phyloP scores from a whole-genome alignment of 306 rosid species.

The Adenanthera pavonina region DNA sequence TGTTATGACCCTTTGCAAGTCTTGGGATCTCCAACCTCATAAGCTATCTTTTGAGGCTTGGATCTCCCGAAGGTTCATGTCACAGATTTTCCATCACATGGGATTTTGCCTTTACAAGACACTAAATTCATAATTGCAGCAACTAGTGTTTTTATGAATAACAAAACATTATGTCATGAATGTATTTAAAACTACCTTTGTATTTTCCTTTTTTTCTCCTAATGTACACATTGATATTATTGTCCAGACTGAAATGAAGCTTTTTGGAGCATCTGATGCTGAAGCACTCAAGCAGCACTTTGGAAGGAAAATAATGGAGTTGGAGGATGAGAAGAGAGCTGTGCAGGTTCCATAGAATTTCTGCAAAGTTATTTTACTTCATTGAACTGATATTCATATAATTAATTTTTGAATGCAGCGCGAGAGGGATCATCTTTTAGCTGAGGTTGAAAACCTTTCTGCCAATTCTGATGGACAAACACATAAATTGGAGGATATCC shows the following conservation, averaged over 20 bases:
- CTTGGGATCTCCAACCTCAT: not conserved
- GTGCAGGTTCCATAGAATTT: conserved; percentile 74
- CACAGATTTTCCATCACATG: conserved; percentile 22
- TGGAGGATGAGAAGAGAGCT: conserved; percentile 91
- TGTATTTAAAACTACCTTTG: not conserved
- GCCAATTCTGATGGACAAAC: conserved; percentile 95
- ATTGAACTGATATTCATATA: conserved; percentile 41
- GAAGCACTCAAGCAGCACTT: conserved; percentile 92
- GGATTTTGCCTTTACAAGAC: conserved; percentile 28
- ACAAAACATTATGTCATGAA: not conserved
- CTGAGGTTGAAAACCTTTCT: conserved; percentile 98
- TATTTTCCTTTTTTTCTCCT: not conserved
- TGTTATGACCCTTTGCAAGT: not conserved
- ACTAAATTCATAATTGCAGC: conserved; percentile 30
- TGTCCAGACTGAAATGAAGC: conserved; percentile 91
- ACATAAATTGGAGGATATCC: conserved; percentile 87
- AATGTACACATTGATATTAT: conserved; percentile 29
- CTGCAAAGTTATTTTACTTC: conserved; percentile 35
- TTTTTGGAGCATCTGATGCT: conserved; percentile 78
- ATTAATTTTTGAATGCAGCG: conserved; percentile 59
- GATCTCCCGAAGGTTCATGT: not conserved
- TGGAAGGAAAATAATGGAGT: conserved; percentile 91
- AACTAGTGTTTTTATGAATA: not conserved
- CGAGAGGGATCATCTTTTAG: conserved; percentile 91
- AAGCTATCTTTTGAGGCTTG: not conserved